Percentiles rank a stretch among this genome's conserved stretches.
These are phyloP conservation scores for Cicer arietinum DNA, from an alignment of 306 rosid species.

Conservation along the genomic window DNA sequence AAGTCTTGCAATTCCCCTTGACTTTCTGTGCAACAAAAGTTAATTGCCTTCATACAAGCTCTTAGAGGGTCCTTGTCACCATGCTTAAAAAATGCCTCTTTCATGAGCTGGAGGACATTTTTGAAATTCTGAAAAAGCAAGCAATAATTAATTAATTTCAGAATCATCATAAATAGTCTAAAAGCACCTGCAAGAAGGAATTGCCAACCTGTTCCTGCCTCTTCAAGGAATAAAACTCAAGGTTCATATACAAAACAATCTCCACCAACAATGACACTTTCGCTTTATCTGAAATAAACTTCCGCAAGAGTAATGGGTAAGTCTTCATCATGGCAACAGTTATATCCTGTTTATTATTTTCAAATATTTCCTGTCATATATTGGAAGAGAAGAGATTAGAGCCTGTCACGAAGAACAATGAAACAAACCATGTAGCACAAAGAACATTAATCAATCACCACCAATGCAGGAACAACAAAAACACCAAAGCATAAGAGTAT, in stretches of 20 bases:
- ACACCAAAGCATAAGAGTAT: background rate
- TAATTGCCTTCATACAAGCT: conserved; percentile 80
- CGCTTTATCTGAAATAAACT: conserved; percentile 88
- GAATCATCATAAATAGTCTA: conserved; percentile 33
- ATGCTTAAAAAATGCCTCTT: conserved; percentile 89
- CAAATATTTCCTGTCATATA: conserved; percentile 74
- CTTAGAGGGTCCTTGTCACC: conserved; percentile 90
- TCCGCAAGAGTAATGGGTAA: conserved; percentile 82
- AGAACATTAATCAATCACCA: conserved; percentile 27
- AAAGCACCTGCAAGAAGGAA: conserved; percentile 40
- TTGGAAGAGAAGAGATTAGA: conserved; percentile 45
- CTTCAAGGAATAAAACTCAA: conserved; percentile 83
- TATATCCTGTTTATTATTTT: conserved; percentile 79
- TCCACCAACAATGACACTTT: conserved; percentile 81
- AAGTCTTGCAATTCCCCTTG: conserved; percentile 93
- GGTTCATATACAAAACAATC: conserved; percentile 79
- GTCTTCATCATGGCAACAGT: conserved; percentile 85
- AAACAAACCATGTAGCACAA: conserved; percentile 31
- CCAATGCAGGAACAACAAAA: conserved; percentile 13
- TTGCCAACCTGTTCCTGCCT: conserved; percentile 87
- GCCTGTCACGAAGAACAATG: conserved; percentile 14
- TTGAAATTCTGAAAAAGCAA: conserved; percentile 74
- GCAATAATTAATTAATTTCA: conserved; percentile 33
- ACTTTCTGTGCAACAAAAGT: conserved; percentile 76
- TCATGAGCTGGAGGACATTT: conserved; percentile 79